Evolutionary conservation across 2,329 filamentous ascomycete species (phyloP), one percentile per base, ranked within the genome.

Genomic region (Calonectria hawksworthii): DNA sequence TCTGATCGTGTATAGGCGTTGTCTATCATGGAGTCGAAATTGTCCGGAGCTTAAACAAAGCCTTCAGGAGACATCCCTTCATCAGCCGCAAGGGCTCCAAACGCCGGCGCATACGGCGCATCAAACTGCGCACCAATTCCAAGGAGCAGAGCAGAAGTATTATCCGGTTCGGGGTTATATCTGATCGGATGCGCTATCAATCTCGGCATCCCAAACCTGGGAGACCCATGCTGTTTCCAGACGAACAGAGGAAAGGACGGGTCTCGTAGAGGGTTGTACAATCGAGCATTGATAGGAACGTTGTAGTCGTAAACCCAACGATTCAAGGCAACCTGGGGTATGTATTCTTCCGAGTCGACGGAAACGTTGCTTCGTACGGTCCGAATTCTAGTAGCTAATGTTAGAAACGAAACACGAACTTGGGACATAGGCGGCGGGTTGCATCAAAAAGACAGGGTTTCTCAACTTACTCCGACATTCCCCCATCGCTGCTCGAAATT

Each of bases 241-340:
- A 44, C n/a, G 14, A 56, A 56, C 2, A 34, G 13, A 3, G 50
- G 26, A 34, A 36, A 50, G n/a, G 10, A 16, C 3, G 36, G 26
- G 28, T 61, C 32, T 34, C 68, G 68, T 8, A 54, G 59, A 34
- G 59, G 59, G 21, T 65, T 41, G 13, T 51, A 63, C n/a, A 66
- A 34, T 18, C 68, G 21, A 3, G 50, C 59, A 50, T 56, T 71
- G 50, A 71, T 65, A 32, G 59, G 68, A 6, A 38, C 61, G 21
- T 56, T 36, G 13, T 28, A 56, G 36, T 71, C 68, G 59, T 71
- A 56, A 3, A 56, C 4, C 44, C 63, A 71, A 23, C 61, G 28
- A 41, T 66, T 66, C 10, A 71, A 52, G 26, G 50, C 26, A 30
- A 50, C 44, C 2, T 3, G 13, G 2, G 68, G 23, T 11, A 16